Percentiles rank a stretch among this genome's conserved stretches.
Evolutionary conservation across 1,284 basidiomycete genomes (phyloP).

Genomic region (Marasmius sp.): DNA sequence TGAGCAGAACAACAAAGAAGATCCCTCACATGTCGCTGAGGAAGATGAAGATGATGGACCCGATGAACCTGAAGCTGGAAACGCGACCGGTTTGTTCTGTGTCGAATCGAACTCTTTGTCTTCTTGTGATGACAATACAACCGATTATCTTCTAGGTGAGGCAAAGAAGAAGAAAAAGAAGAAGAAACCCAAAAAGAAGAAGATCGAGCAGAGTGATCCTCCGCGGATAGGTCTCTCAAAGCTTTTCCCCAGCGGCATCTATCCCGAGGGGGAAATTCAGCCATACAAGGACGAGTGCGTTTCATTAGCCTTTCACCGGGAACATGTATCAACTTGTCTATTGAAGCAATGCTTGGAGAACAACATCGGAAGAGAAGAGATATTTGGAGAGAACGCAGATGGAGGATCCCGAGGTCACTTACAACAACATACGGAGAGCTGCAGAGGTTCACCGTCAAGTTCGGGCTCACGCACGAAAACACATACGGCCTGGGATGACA

Average conservation of each 20-base stretch:
- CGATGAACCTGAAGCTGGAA: conserved; percentile 53
- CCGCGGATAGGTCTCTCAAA: conserved; percentile 91
- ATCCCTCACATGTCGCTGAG: conserved; percentile 60
- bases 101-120: background rate
- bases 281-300: conserved; percentile 89
- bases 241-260: conserved; percentile 84
- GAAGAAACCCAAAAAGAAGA: conserved; percentile 90
- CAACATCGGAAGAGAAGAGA: conserved; percentile 89
- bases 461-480: conserved; percentile 77
- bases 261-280: conserved; percentile 90
- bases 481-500: conserved; percentile 91
- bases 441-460: conserved; percentile 98
- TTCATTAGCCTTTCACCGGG: background rate
- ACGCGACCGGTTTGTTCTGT: background rate
- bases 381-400: conserved; percentile 77
- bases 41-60: conserved; percentile 62
- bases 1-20: conserved; percentile 7
- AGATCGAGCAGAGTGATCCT: conserved; percentile 83
- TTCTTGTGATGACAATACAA: background rate
- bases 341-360: conserved; percentile 80
- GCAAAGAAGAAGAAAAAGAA: conserved; percentile 91
- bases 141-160: conserved; percentile 32
- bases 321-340: conserved; percentile 5
- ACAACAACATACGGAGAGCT: conserved; percentile 87
- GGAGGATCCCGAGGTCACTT: conserved; percentile 81